These are phyloP conservation scores for Scheffersomyces amazonensis DNA, from an alignment of 805 yeast species.

Conservation along the genomic window DNA sequence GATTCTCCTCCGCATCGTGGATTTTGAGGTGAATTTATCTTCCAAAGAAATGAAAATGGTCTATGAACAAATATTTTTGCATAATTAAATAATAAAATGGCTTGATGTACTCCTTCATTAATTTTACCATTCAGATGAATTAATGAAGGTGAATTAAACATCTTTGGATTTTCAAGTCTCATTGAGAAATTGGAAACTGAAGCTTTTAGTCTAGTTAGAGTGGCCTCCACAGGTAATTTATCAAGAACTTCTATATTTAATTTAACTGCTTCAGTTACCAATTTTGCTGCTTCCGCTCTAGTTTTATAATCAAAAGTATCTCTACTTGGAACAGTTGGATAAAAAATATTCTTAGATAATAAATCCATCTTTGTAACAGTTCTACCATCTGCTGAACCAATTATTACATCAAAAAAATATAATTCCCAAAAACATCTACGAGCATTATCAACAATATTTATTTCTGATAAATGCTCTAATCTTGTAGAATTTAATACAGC, in stretches of 20 bases:
- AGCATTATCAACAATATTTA: constrained; percentile 23
- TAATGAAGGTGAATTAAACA: constrained; percentile 21
- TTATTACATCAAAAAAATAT: constrained; percentile 48
- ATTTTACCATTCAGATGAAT: constrained; percentile 42
- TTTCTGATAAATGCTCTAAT: constrained; percentile 9
- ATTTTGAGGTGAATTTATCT: constrained; percentile 20
- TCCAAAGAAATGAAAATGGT: constrained; percentile 53
- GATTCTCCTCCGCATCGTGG: constrained; percentile 11
- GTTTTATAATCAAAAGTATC: constrained; percentile 38
- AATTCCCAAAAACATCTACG: constrained; percentile 53
- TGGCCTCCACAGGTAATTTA: constrained; percentile 32
- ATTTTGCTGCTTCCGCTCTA: constrained; percentile 14
- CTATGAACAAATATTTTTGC: constrained; percentile 55
- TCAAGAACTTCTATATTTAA: constrained; percentile 45
- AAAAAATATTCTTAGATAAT: constrained; percentile 30
- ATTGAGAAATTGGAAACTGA: constrained; percentile 51
- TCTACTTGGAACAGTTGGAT: constrained; percentile 35
- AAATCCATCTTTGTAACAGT: constrained; percentile 31
- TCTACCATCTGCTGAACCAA: constrained; percentile 54
- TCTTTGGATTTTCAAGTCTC: constrained; percentile 26
- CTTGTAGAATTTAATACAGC: constrained; percentile 10
- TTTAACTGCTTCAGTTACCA: constrained; percentile 31
- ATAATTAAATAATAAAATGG: constrained; percentile 45
- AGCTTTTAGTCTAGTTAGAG: constrained; percentile 38
- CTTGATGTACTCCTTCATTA: constrained; percentile 54